Conservation (phyloP, 179 eudicot species). For the Dionaea muscipula region DNA sequence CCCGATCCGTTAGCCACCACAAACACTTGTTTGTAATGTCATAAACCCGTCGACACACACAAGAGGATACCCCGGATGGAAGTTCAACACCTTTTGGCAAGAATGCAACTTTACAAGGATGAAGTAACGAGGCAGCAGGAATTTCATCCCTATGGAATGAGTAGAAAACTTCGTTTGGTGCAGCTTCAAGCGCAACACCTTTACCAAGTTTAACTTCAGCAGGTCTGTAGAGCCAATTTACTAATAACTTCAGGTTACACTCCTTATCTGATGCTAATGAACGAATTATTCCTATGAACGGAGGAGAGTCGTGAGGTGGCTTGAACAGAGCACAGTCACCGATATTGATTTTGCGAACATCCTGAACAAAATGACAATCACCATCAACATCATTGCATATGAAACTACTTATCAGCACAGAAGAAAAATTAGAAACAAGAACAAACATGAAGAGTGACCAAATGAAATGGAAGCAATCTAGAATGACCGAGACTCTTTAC, state of each 20-base stretch:
- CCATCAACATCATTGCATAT: background rate
- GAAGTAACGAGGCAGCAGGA: constrained; percentile 84
- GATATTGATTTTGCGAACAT: constrained; percentile 58
- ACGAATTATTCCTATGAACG: constrained; percentile 71
- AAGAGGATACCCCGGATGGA: constrained; percentile 71
- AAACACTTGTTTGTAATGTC: constrained; percentile 68
- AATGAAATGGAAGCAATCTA: too few relatives aligned
- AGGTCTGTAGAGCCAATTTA: constrained; percentile 88
- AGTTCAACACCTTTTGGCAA: constrained; percentile 81
- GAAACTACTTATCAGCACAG: background rate
- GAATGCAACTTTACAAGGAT: constrained; percentile 97
- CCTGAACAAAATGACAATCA: constrained; percentile 29
- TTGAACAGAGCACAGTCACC: constrained; percentile 93
- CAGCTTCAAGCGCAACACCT: constrained; percentile 55
- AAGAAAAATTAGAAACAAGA: background rate
- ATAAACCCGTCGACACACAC: constrained; percentile 85
- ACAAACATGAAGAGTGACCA: background rate
- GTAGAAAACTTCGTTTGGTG: constrained; percentile 92
- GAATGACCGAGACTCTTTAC: too few relatives aligned
- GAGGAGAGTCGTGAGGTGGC: constrained; percentile 54
- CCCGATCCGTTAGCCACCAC: constrained; percentile 88
- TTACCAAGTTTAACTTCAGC: constrained; percentile 60
- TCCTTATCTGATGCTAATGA: constrained; percentile 34
- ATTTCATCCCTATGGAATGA: constrained; percentile 89
- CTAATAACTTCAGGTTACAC: constrained; percentile 34